Conservation (phyloP, 2,329 filamentous ascomycete genomes). For the Amylocarpus encephaloides region DNA sequence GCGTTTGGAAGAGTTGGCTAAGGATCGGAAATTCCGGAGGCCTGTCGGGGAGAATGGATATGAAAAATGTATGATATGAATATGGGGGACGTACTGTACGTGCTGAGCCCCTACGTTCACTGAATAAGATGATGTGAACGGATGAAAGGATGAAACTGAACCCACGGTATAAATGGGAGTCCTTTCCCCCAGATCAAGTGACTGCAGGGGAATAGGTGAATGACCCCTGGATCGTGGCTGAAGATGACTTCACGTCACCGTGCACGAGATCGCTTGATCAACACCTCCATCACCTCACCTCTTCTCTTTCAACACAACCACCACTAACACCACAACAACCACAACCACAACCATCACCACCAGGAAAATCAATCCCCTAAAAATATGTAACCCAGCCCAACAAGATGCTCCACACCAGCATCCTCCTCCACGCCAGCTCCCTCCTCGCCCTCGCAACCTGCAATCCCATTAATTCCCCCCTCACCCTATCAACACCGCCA, state of each 20-base stretch:
- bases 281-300: neutral
- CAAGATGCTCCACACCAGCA: slow-evolving; percentile 24
- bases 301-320: neutral
- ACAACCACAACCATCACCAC: neutral
- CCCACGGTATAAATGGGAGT: too few species aligned
- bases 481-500: neutral
- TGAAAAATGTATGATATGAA: neutral
- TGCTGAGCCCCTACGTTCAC: too few species aligned
- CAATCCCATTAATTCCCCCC: slow-evolving; percentile 19
- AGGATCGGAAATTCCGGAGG: neutral
- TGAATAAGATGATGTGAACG: too few species aligned
- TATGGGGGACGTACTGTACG: too few species aligned
- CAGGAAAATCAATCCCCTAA: neutral
- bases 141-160: too few species aligned
- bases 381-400: slow-evolving; percentile 20
- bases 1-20: neutral
- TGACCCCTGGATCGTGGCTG: neutral
- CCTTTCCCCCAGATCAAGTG: too few species aligned
- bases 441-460: neutral
- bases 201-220: too few species aligned
- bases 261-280: too few species aligned
- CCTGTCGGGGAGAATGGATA: neutral
- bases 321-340: neutral
- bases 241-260: slow-evolving; percentile 6
- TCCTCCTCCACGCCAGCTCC: slow-evolving; percentile 15